These are phyloP conservation scores for Panicum miliaceum DNA, from an alignment of 176 grass and related monocot species.

Conservation along the genomic window DNA sequence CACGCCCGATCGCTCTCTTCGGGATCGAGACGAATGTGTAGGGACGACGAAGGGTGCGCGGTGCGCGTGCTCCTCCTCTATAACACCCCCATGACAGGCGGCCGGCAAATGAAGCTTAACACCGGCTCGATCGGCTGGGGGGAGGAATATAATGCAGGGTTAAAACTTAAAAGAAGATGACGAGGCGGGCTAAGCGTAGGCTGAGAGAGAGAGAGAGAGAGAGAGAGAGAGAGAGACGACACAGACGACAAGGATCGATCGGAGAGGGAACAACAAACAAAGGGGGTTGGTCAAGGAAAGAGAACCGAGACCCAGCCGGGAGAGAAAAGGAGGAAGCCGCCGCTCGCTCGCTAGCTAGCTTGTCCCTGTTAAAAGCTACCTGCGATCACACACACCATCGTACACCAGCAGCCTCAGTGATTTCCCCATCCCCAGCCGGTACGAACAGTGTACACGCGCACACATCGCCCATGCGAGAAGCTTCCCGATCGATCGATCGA, in stretches of 20 bases:
- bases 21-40: no score
- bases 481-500: conserved; percentile 22
- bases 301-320: neutral
- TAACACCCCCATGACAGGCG: no score
- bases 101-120: no score
- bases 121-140: no score
- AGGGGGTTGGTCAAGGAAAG: conserved; percentile 39
- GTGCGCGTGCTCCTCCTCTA: no score
- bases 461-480: conserved; percentile 42
- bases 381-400: conserved; percentile 37
- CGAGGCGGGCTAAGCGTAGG: no score
- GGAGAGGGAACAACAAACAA: conserved; percentile 30
- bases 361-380: conserved; percentile 75
- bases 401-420: conserved; percentile 22
- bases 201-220: no score
- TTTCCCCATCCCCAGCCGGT: conserved; percentile 25
- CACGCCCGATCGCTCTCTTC: no score
- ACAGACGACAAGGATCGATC: neutral
- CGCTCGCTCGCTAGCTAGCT: conserved; percentile 38
- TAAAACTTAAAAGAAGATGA: no score
- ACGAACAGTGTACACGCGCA: conserved; percentile 22
- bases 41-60: no score
- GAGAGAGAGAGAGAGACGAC: neutral
- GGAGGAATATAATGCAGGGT: no score
- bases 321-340: conserved; percentile 49